Conservation (phyloP, 768 basidiomycete species). For the Leucogyrophana mollusca region DNA sequence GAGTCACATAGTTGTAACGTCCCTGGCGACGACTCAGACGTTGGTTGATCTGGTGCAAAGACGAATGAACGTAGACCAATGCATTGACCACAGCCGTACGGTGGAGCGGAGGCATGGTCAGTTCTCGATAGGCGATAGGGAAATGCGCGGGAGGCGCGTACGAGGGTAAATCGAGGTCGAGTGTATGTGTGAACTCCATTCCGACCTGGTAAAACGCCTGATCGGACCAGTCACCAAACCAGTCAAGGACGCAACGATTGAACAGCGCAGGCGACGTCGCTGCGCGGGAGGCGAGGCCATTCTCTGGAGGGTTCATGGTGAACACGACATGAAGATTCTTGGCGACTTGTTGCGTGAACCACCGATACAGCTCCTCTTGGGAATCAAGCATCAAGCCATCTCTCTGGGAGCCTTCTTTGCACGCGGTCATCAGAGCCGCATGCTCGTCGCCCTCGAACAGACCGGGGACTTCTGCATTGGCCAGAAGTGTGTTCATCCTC, state of each 20-base stretch:
- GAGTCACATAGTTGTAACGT: slow-evolving; percentile 96
- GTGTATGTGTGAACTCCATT: slow-evolving; percentile 90
- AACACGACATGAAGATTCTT: slow-evolving; percentile 98
- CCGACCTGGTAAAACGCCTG: slow-evolving; percentile 99
- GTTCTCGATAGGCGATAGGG: slow-evolving; percentile 84
- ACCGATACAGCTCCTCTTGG: slow-evolving; percentile 94
- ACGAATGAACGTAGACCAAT: slow-evolving; percentile 87
- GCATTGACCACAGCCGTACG: slow-evolving; percentile 92
- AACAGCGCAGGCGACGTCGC: slow-evolving; percentile 97
- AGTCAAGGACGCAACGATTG: slow-evolving; percentile 98
- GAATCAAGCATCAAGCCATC: slow-evolving; percentile 98
- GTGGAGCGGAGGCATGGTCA: slow-evolving; percentile 85
- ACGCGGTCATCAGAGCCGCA: slow-evolving; percentile 96
- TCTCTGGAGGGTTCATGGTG: slow-evolving; percentile 98
- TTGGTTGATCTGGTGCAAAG: slow-evolving; percentile 85
- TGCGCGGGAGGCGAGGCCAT: slow-evolving; percentile 91
- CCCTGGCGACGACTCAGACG: slow-evolving; percentile 90
- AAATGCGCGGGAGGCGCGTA: slow-evolving; percentile 81
- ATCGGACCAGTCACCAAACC: slow-evolving; percentile 99
- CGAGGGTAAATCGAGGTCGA: slow-evolving; percentile 86
- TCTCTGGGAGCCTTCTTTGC: slow-evolving; percentile 98
- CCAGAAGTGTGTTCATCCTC: slow-evolving; percentile 98
- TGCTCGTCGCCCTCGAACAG: slow-evolving; percentile 99
- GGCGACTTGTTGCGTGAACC: slow-evolving; percentile 99
- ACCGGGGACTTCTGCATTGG: slow-evolving; percentile 99